These are phyloP conservation scores for Ogataea dorogensis DNA, from an alignment of 805 yeast species.

Conservation along the genomic window DNA sequence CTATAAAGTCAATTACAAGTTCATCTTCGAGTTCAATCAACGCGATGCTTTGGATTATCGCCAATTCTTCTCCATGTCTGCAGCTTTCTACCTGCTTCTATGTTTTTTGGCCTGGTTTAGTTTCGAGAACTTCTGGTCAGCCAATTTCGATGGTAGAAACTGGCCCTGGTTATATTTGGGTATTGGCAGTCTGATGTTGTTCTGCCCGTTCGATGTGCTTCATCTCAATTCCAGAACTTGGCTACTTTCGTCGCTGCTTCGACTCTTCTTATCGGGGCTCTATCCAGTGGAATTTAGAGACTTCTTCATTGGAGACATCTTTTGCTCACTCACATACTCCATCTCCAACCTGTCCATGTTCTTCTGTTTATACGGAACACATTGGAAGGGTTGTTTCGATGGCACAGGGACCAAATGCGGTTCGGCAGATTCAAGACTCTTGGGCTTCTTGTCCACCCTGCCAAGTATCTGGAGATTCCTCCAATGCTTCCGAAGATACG, in stretches of 20 bases:
- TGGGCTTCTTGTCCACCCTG: conserved; percentile 82
- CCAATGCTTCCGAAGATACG: conserved; percentile 88
- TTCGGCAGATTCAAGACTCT: conserved; percentile 64
- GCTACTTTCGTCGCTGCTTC: conserved; percentile 67
- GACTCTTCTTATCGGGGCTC: conserved; percentile 77
- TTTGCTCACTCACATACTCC: conserved; percentile 86
- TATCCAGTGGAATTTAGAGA: conserved; percentile 96
- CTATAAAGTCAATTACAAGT: conserved; percentile 81
- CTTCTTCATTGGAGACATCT: conserved; percentile 87
- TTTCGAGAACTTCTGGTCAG: conserved; percentile 66
- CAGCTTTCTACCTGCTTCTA: conserved; percentile 53
- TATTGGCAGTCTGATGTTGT: conserved; percentile 42
- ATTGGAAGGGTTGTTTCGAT: conserved; percentile 58
- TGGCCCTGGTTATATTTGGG: conserved; percentile 82
- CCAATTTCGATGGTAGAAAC: conserved; percentile 57
- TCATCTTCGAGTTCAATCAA: conserved; percentile 84
- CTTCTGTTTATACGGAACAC: conserved; percentile 73
- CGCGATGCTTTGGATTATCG: conserved; percentile 62
- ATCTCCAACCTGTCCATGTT: conserved; percentile 82
- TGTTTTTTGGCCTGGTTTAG: conserved; percentile 74
- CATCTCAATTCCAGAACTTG: conserved; percentile 70
- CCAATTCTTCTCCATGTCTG: conserved; percentile 65
- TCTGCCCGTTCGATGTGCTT: conserved; percentile 61
- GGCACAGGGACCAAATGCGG: conserved; percentile 58
- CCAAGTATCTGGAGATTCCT: conserved; percentile 90